Conservation (phyloP, 345 rosid species). For the Brassica nigra region DNA sequence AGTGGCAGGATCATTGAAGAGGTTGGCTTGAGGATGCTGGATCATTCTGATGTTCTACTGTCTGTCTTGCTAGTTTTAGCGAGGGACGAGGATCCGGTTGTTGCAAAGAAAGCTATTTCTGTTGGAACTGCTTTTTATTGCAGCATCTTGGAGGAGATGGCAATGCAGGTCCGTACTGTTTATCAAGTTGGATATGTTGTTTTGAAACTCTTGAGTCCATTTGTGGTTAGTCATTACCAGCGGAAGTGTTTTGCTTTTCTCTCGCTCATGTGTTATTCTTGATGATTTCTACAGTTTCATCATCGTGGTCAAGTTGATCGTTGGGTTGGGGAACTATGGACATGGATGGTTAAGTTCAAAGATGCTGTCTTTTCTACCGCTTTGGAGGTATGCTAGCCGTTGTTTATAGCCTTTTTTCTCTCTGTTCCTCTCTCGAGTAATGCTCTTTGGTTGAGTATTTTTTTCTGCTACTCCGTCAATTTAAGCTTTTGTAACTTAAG, state of each 20-base stretch:
- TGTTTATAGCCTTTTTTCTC: conserved; percentile 4
- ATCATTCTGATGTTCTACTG: conserved; percentile 54
- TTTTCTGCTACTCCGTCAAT: conserved; percentile 7
- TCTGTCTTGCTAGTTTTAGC: conserved; percentile 62
- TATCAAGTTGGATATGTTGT: conserved; percentile 20
- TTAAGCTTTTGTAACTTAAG: conserved; percentile 21
- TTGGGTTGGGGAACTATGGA: conserved; percentile 84
- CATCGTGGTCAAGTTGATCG: conserved; percentile 67
- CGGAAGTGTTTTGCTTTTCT: background rate
- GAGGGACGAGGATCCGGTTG: conserved; percentile 60
- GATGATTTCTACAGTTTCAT: conserved; percentile 52
- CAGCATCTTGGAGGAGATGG: conserved; percentile 70
- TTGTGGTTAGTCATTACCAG: conserved; percentile 2
- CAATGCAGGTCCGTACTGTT: conserved; percentile 64
- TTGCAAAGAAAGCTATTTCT: conserved; percentile 69
- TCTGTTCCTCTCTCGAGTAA: background rate
- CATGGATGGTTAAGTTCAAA: conserved; percentile 80
- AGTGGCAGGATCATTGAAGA: conserved; percentile 80
- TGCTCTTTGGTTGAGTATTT: conserved; percentile 24
- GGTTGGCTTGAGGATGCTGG: conserved; percentile 66
- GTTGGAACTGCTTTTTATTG: conserved; percentile 65
- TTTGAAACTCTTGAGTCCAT: background rate
- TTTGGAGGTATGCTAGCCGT: conserved; percentile 58
- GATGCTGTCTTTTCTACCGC: conserved; percentile 63
- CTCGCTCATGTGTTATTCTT: conserved; percentile 19